Conservation (phyloP, 345 rosid species). For the Citrus australasica region DNA sequence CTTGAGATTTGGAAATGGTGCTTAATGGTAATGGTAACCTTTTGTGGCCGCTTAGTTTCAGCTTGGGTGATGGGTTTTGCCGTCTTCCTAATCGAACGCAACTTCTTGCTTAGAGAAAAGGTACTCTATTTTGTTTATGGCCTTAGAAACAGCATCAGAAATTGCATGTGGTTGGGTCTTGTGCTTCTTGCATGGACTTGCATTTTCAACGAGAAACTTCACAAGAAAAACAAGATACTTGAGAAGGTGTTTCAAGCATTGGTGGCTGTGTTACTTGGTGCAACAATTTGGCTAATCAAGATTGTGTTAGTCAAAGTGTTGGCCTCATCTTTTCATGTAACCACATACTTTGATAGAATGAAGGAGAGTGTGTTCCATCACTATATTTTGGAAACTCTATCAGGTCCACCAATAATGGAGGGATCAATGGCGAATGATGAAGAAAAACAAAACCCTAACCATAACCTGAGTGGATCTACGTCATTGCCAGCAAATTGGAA, state of each 20-base stretch:
- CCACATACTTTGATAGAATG: constrained; percentile 59
- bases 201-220: constrained; percentile 21
- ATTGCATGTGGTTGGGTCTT: constrained; percentile 24
- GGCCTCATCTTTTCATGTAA: constrained; percentile 53
- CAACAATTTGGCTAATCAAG: constrained; percentile 55
- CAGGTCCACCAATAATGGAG: constrained; percentile 32
- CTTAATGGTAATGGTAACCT: constrained; percentile 4
- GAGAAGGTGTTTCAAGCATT: constrained; percentile 29
- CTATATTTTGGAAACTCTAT: constrained; percentile 45
- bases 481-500: constrained; percentile 17
- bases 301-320: constrained; percentile 46
- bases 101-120: constrained; percentile 32
- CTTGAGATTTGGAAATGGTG: constrained; percentile 12
- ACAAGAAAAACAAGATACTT: constrained; percentile 25
- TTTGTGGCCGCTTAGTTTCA: constrained; percentile 25
- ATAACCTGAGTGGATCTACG: constrained; percentile 6
- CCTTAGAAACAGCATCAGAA: constrained; percentile 27
- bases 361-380: constrained; percentile 54
- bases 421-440: constrained; percentile 3
- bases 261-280: constrained; percentile 37
- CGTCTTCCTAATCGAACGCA: constrained; percentile 26
- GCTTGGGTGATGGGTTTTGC: constrained; percentile 26
- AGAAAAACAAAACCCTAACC: constrained; percentile 9
- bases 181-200: constrained; percentile 22
- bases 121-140: constrained; percentile 30